Conservation (phyloP, 768 basidiomycete species). For the Amanita jacksonii region DNA sequence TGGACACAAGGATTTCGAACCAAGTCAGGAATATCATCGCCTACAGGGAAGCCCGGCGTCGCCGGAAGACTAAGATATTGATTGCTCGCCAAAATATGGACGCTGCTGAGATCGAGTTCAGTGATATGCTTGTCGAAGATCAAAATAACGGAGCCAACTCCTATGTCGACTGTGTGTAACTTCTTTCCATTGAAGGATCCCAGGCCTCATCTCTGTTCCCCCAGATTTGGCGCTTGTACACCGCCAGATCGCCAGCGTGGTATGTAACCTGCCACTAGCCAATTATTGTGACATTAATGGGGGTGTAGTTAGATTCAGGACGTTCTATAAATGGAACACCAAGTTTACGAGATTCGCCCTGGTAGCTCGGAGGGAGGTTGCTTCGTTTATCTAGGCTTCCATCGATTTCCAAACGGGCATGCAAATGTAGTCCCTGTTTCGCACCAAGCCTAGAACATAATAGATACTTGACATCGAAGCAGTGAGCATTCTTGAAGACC, state of each 20-base stretch:
- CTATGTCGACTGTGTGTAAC: slow-evolving; percentile 73
- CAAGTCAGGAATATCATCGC: slow-evolving; percentile 85
- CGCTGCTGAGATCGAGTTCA: slow-evolving; percentile 88
- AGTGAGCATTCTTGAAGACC: too few species aligned
- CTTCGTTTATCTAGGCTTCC: too few species aligned
- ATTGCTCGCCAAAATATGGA: slow-evolving; percentile 91
- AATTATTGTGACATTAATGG: neutral
- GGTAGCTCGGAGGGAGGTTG: too few species aligned
- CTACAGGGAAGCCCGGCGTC: slow-evolving; percentile 47
- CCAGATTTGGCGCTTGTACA: slow-evolving; percentile 41
- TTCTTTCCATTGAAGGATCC: neutral
- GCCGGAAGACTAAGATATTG: slow-evolving; percentile 45
- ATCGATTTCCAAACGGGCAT: too few species aligned
- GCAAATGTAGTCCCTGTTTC: too few species aligned
- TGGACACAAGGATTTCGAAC: slow-evolving; percentile 67
- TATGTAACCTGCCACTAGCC: slow-evolving; percentile 18
- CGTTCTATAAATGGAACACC: slow-evolving; percentile 28
- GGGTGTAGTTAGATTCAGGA: slow-evolving; percentile 27
- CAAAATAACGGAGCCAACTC: slow-evolving; percentile 93
- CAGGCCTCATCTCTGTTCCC: slow-evolving; percentile 5
- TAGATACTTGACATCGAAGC: too few species aligned
- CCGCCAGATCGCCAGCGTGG: slow-evolving; percentile 38
- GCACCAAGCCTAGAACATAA: too few species aligned
- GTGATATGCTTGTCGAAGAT: slow-evolving; percentile 96
- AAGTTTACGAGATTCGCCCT: slow-evolving; percentile 31